Evolutionary conservation across 345 rosid species (phyloP), one percentile per base, ranked within the genome.

Genomic region (Sisymbrium irio): DNA sequence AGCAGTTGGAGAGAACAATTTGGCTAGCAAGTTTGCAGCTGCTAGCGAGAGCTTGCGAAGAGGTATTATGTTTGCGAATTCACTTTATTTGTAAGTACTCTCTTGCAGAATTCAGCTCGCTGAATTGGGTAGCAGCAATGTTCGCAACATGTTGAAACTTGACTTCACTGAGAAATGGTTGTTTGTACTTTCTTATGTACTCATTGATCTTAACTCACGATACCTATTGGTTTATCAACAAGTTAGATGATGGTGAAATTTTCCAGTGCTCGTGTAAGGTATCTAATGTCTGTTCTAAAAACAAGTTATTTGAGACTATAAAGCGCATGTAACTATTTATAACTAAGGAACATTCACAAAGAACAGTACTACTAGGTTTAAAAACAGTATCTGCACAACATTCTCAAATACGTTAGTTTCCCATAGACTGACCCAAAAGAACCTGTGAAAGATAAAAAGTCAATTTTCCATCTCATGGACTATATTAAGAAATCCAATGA

Each of bases 41-140:
- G 99, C 98, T 64, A 86, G 99, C 54, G 94, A 86, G 74, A 90
- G 93, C 84, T 85, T 95, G 66, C 88, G 91, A 1, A 81, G 92
- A 69, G 99, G 98, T 37, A 90, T 95, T 45, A 92, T 94, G 97
- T 84, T 94, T 82, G 96, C 96, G 17, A 90, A 90, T 78, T 92
- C 98, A 47, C 92, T 92, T 45, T 88, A 92, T 78, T 87, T 73
- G 86, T 67, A 81, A 74, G 49, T 41, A 11, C 27, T 2, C 56
- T 40, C 53, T 59, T 45, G 61, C 71, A 47, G 78, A 71, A 41
- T 45, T 11, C 37, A 42, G 56, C 27, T 4, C 39, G 22, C 53
- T 58, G 58, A 62, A 37, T 53, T 66, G 35, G 40, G 71, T 22
- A 22, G 18, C 22, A 22, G 18, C 22, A 55, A 59, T 15, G 66